Evolutionary conservation across 306 rosid species (phyloP).

Genomic region (Trifolium dubium): DNA sequence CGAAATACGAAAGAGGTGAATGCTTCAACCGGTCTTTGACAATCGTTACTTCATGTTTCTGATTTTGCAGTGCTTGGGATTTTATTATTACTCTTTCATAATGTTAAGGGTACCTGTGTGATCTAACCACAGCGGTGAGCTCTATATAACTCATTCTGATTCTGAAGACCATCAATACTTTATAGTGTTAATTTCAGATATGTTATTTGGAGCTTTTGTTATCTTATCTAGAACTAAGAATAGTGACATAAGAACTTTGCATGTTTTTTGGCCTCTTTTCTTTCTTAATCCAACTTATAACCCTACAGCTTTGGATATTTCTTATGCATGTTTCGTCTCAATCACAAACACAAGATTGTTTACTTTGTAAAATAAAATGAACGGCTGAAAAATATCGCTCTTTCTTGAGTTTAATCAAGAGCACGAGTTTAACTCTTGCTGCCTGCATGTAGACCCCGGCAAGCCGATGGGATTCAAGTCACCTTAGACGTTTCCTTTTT

Average conservation of each 20-base stretch:
- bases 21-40: constrained; percentile 32
- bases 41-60: constrained; percentile 13
- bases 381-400: not conserved
- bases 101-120: constrained; percentile 10
- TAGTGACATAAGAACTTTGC: constrained; percentile 29
- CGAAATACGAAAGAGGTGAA: constrained; percentile 43
- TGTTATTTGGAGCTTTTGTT: constrained; percentile 38
- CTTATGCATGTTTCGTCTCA: not conserved
- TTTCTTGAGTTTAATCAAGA: not conserved
- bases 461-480: not conserved
- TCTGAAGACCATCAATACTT: constrained; percentile 40
- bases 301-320: not conserved
- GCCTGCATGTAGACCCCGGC: not conserved
- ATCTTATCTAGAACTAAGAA: constrained; percentile 26
- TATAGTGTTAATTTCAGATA: constrained; percentile 12
- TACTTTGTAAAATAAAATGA: constrained; percentile 28
- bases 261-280: not conserved
- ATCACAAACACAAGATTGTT: not conserved
- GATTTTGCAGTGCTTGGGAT: constrained; percentile 45
- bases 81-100: not conserved
- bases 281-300: not conserved
- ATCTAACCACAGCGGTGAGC: constrained; percentile 32
- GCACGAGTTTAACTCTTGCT: no score
- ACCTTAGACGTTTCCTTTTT: not conserved
- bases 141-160: constrained; percentile 30